A percentile compares a stretch with the other conserved stretches of the same genome.
phyloP scores from a whole-genome alignment of 169 alveolate genomes.

The Condylostoma magnum region DNA sequence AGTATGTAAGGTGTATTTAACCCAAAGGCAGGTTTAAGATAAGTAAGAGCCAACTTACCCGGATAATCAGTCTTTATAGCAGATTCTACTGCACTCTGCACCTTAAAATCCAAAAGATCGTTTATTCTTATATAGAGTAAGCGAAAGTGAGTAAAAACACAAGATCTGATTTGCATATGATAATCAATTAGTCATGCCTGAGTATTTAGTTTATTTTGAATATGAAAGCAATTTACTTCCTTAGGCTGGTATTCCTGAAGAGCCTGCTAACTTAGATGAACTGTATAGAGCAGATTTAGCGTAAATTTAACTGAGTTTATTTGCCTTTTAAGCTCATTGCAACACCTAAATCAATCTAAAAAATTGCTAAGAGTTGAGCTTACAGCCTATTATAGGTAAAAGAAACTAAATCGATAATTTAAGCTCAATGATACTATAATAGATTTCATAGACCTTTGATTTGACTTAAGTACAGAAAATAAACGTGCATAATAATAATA shows the following conservation, averaged over 20 bases:
- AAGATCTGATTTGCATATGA: slow-evolving; percentile 70
- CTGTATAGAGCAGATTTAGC: not conserved
- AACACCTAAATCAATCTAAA: not conserved
- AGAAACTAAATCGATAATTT: not conserved
- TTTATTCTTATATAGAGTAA: slow-evolving; percentile 46
- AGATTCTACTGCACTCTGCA: not conserved
- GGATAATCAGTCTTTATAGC: not conserved
- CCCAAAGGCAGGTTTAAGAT: slow-evolving; percentile 53
- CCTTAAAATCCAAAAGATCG: slow-evolving; percentile 19
- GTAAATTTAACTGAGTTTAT: not conserved
- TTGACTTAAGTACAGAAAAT: not conserved
- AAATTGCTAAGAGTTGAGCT: not conserved
- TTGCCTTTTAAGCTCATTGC: not conserved
- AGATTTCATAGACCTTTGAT: not conserved
- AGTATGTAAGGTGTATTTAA: slow-evolving; percentile 64
- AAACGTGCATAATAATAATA: not conserved
- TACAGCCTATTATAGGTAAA: not conserved
- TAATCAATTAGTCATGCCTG: slow-evolving; percentile 71
- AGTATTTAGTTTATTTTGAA: slow-evolving; percentile 73
- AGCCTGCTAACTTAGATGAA: not conserved
- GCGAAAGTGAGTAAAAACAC: slow-evolving; percentile 53
- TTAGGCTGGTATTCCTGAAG: not conserved
- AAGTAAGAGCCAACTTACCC: not conserved
- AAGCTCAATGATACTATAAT: not conserved
- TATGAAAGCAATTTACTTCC: slow-evolving; percentile 29